Base-by-base conservation (phyloP, 2,329 filamentous ascomycete genomes). In the Microsporum canis region DNA sequence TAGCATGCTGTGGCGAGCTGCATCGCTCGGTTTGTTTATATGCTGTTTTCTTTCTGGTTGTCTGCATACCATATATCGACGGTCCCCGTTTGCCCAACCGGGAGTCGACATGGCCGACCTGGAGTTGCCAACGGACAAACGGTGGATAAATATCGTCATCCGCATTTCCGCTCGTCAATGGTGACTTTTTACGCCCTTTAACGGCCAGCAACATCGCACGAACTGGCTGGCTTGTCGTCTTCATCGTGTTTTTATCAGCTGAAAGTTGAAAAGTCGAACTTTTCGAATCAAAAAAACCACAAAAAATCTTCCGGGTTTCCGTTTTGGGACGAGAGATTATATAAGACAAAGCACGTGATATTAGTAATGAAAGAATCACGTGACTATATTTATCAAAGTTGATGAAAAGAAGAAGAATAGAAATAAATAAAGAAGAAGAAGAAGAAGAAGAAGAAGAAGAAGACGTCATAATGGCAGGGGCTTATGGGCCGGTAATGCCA, bases 401-500 rank as follows among this genome's bases (percentile, higher is more conserved):
- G 39, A 43, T 6, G 14, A 43, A 4, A 6, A 29, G 17, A 47
- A 47, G 43, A 17, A 17, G 43, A 23, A 31, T 23, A 10, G 12
- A 51, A 23, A 51, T 23, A 31, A 23, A 27, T 12, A 29, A 51
- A 51, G 17, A 29, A 27, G 43, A 10, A 27, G 45, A 31, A 31
- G 23, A 49, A 10, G 23, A 31, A 49, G 45, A 2, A 34, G 23
- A 36, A 36, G 51, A 38, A 0, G 51, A 12, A 3, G 51, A 36
- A 34, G 14, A 36, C 12, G 31, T 17, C 14, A n/a, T 23, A 53
- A 36, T 57, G 55, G 55, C 34, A 41, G 55, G 55, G 12, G 33
- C 27, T n/a, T 59, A 59, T 49, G 57, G 57, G 14, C 57, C 57
- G 14, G 29, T 29, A 17, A n/a, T 59, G 41, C 41, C 57, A 23